Conservation (phyloP, 257 asterid genomes). For the Salvia miltiorrhiza region DNA sequence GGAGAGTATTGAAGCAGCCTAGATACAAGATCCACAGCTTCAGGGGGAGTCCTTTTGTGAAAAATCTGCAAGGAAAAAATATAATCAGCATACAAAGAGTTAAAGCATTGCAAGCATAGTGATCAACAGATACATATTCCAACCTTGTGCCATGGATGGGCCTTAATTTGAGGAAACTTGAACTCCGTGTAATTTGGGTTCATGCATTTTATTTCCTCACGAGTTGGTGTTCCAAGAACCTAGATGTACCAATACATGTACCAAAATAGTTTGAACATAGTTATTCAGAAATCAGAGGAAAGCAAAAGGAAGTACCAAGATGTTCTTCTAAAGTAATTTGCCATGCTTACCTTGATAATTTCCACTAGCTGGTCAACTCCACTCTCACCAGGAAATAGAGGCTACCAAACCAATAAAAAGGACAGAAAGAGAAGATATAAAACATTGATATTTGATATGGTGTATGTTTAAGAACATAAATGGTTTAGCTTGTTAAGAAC, state of each 20-base stretch:
- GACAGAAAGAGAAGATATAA: slow-evolving; percentile 6
- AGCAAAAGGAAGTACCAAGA: neutral
- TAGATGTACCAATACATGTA: slow-evolving; percentile 11
- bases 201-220: slow-evolving; percentile 88
- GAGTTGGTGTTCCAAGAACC: slow-evolving; percentile 90
- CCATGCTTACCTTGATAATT: slow-evolving; percentile 62
- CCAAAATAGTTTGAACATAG: neutral
- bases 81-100: neutral
- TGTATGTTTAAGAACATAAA: neutral
- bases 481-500: slow-evolving; percentile 28
- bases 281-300: neutral
- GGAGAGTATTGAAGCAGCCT: slow-evolving; percentile 95
- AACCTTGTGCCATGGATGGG: slow-evolving; percentile 95
- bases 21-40: slow-evolving; percentile 85
- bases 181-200: slow-evolving; percentile 86
- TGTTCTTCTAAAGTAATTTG: neutral
- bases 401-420: slow-evolving; percentile 32
- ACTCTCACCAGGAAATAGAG: slow-evolving; percentile 87
- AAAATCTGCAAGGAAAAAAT: slow-evolving; percentile 46
- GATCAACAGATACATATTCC: slow-evolving; percentile 6
- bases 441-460: neutral
- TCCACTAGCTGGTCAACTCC: slow-evolving; percentile 92
- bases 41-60: slow-evolving; percentile 81
- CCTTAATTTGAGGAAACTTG: slow-evolving; percentile 84
- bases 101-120: neutral